Percentiles rank a stretch among this genome's conserved stretches.
phyloP scores from a whole-genome alignment of 768 basidiomycete species.

The Rossbeevera mucosa region DNA sequence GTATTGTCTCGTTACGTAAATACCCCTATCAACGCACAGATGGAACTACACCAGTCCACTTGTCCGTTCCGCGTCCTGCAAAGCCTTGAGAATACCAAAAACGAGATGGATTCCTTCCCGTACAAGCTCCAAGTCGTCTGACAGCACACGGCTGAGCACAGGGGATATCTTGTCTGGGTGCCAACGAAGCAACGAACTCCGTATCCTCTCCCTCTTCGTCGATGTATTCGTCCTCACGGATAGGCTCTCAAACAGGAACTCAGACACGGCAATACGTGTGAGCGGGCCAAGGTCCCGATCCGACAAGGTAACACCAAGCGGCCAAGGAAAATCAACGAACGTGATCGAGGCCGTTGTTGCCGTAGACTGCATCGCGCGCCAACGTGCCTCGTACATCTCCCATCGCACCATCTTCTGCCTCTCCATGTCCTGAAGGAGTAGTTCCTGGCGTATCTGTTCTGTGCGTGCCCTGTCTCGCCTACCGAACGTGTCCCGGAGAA shows the following conservation, averaged over 20 bases:
- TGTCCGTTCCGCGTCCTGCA: slow-evolving; percentile 33
- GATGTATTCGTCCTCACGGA: slow-evolving; percentile 37
- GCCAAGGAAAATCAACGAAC: slow-evolving; percentile 66
- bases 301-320: slow-evolving; percentile 29
- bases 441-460: slow-evolving; percentile 43
- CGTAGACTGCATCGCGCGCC: slow-evolving; percentile 39
- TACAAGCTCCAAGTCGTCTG: slow-evolving; percentile 43
- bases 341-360: slow-evolving; percentile 22
- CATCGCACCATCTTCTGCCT: slow-evolving; percentile 37
- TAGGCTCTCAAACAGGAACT: slow-evolving; percentile 48
- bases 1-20: background rate
- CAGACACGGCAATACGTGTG: slow-evolving; percentile 37
- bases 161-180: slow-evolving; percentile 60
- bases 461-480: slow-evolving; percentile 49
- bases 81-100: slow-evolving; percentile 30
- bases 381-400: slow-evolving; percentile 50
- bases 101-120: slow-evolving; percentile 45
- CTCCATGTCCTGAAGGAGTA: slow-evolving; percentile 43
- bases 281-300: slow-evolving; percentile 30
- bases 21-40: background rate
- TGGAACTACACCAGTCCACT: background rate
- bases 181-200: slow-evolving; percentile 60
- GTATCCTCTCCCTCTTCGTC: slow-evolving; percentile 49
- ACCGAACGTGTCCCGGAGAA: slow-evolving; percentile 48
- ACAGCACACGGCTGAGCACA: slow-evolving; percentile 40